Evolutionary conservation across 345 rosid genomes (phyloP).

Genomic region (Linum usitatissimum): DNA sequence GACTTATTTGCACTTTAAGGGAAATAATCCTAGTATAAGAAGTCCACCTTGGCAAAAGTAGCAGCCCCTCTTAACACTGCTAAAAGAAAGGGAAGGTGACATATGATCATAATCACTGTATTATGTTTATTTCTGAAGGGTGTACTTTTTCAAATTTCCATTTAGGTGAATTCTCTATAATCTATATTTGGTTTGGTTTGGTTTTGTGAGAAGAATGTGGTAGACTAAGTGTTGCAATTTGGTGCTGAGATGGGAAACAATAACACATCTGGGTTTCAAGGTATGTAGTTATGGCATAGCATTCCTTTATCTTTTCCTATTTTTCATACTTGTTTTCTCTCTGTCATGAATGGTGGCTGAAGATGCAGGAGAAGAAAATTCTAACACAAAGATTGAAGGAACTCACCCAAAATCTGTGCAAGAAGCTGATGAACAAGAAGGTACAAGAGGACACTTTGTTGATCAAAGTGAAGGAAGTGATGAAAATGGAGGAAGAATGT

Average conservation of each 20-base stretch:
- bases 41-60: background rate
- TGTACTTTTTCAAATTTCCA: background rate
- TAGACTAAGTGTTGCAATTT: background rate
- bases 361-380: background rate
- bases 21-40: too few relatives aligned
- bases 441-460: background rate
- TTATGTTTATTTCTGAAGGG: background rate
- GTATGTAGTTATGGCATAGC: background rate
- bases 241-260: background rate
- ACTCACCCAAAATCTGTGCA: background rate
- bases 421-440: background rate
- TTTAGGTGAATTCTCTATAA: background rate
- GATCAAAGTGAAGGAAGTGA: background rate
- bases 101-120: background rate
- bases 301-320: background rate
- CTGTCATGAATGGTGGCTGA: background rate
- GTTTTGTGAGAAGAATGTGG: background rate
- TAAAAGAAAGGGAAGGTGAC: background rate
- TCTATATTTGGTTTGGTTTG: background rate
- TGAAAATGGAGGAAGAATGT: background rate
- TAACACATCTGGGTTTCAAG: background rate
- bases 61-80: background rate
- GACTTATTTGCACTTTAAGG: too few relatives aligned
- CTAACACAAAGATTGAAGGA: background rate
- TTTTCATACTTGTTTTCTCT: background rate